Conservation (phyloP, 2,329 filamentous ascomycete species). For the Aspergillus intermedius region DNA sequence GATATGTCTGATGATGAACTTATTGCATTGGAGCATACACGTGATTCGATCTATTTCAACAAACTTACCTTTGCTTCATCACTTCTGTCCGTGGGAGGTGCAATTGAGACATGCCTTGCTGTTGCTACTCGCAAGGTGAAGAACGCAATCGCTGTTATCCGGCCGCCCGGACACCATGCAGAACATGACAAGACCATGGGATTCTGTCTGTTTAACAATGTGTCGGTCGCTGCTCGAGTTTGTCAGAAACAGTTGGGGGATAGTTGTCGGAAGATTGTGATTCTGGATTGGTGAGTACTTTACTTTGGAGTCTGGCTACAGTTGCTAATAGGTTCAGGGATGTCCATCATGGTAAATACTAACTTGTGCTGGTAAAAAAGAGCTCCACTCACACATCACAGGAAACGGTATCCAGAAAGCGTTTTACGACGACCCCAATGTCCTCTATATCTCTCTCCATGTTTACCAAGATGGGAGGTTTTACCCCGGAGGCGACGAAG, state of each 20-base stretch:
- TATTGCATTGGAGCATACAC: constrained; percentile 59
- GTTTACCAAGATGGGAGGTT: constrained; percentile 78
- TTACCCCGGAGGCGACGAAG: constrained; percentile 63
- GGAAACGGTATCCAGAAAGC: constrained; percentile 95
- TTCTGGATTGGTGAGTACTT: constrained; percentile 81
- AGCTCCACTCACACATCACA: constrained; percentile 20
- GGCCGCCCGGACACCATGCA: constrained; percentile 91
- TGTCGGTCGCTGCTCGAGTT: constrained; percentile 81
- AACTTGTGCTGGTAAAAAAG: not conserved
- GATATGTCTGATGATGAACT: constrained; percentile 55
- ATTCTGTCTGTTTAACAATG: constrained; percentile 98
- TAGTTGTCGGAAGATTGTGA: constrained; percentile 77
- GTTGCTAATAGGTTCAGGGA: constrained; percentile 44
- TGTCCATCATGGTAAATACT: constrained; percentile 54
- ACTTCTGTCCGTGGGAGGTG: constrained; percentile 78
- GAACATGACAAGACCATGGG: constrained; percentile 81
- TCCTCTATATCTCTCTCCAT: constrained; percentile 92
- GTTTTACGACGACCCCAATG: constrained; percentile 89
- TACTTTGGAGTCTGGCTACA: not conserved
- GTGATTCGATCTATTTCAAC: constrained; percentile 78
- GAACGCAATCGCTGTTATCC: constrained; percentile 91
- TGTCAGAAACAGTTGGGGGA: constrained; percentile 78
- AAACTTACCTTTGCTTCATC: constrained; percentile 74
- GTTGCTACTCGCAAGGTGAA: constrained; percentile 78
- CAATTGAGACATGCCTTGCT: constrained; percentile 92